Percentiles rank a stretch among this genome's conserved stretches.
These are phyloP conservation scores for Sphaerostilbella broomeana DNA, from an alignment of 2,329 filamentous ascomycete species.

Conservation along the genomic window DNA sequence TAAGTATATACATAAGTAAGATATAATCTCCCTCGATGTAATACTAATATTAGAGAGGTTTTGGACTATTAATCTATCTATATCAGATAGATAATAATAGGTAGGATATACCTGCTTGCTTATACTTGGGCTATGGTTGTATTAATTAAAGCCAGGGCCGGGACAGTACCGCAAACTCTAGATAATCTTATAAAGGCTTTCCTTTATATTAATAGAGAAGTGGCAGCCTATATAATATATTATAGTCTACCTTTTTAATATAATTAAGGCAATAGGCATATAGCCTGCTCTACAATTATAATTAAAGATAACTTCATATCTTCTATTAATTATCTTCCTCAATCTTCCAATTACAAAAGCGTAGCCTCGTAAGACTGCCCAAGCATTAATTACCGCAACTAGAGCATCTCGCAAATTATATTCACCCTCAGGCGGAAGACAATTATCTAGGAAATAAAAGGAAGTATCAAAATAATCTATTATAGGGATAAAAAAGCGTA, in stretches of 20 bases:
- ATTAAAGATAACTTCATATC: neutral
- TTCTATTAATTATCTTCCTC: neutral
- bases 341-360: neutral
- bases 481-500: no score
- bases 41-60: constrained; percentile 1
- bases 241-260: neutral
- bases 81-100: no score
- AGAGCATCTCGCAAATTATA: neutral
- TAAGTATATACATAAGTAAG: constrained; percentile 2
- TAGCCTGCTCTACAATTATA: neutral
- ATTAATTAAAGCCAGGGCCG: constrained; percentile 9
- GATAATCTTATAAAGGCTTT: neutral
- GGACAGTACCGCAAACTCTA: constrained; percentile 8
- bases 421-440: neutral
- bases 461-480: no score
- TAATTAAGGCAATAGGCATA: no score
- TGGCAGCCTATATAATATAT: neutral
- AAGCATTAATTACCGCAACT: neutral
- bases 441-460: no score
- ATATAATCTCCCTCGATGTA: no score
- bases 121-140: constrained; percentile 5
- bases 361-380: neutral
- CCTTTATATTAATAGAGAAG: constrained; percentile 1
- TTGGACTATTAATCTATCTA: no score
- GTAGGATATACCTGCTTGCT: constrained; percentile 4